phyloP scores from a whole-genome alignment of 2,329 filamentous ascomycete genomes.

The Xylariales sp. region DNA sequence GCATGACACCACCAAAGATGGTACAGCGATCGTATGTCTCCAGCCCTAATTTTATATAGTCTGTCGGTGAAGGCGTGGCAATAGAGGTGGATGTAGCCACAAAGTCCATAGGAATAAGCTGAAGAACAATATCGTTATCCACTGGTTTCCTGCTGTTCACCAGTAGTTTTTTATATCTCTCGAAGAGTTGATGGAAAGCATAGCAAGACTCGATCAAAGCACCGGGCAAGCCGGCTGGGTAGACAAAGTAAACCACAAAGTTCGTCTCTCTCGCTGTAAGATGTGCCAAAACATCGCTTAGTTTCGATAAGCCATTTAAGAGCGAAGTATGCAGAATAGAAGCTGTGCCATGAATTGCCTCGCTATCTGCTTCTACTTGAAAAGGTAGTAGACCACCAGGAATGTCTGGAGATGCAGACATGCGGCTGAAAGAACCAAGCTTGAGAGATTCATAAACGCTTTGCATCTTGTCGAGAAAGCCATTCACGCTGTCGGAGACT shows the following conservation, averaged over 20 bases:
- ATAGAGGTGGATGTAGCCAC: constrained; percentile 60
- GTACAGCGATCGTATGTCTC: constrained; percentile 76
- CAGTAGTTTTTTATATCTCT: constrained; percentile 52
- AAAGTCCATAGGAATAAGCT: constrained; percentile 67
- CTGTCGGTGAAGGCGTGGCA: constrained; percentile 55
- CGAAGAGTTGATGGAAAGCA: constrained; percentile 69
- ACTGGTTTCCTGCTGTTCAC: constrained; percentile 42
- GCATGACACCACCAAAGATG: constrained; percentile 49
- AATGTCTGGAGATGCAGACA: constrained; percentile 38
- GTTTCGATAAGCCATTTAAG: constrained; percentile 42
- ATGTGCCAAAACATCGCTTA: constrained; percentile 42
- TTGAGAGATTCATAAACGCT: constrained; percentile 71
- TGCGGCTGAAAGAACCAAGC: constrained; percentile 59
- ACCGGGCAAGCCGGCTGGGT: constrained; percentile 57
- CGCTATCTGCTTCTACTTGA: constrained; percentile 39
- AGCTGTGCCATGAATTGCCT: constrained; percentile 34
- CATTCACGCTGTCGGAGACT: constrained; percentile 53
- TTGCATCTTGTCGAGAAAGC: constrained; percentile 64
- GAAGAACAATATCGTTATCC: constrained; percentile 67
- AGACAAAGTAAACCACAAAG: constrained; percentile 73
- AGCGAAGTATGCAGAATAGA: constrained; percentile 40
- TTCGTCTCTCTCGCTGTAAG: constrained; percentile 46
- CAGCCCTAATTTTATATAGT: constrained; percentile 61
- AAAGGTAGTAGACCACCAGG: constrained; percentile 45
- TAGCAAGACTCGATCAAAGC: constrained; percentile 67